Percentiles rank a stretch among this genome's conserved stretches.
phyloP scores from a whole-genome alignment of 306 rosid species.

The Vigna nakashimae region DNA sequence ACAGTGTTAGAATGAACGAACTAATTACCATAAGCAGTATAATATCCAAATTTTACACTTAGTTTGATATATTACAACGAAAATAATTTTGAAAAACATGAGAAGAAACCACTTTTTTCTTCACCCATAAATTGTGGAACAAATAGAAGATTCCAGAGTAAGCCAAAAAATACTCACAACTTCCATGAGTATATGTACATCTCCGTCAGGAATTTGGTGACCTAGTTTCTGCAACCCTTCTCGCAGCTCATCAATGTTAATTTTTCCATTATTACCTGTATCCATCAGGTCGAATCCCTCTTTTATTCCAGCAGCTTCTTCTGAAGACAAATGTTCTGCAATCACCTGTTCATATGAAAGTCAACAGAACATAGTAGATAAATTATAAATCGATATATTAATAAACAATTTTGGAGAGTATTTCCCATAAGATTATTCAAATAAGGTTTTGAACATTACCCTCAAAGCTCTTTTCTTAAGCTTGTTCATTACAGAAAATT shows the following conservation, averaged over 20 bases:
- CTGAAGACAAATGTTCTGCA: conserved; percentile 85
- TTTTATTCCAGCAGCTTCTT: conserved; percentile 89
- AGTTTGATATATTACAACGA: conserved; percentile 32
- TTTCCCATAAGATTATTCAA: conserved; percentile 21
- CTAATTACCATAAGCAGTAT: not conserved
- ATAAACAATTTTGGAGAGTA: conserved; percentile 26
- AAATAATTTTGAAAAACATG: not conserved
- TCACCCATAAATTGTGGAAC: conserved; percentile 14
- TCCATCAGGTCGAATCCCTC: conserved; percentile 86
- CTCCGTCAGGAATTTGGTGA: conserved; percentile 83
- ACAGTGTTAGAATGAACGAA: conserved; percentile 6
- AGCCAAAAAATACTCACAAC: conserved; percentile 67
- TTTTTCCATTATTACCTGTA: conserved; percentile 69
- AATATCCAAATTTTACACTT: conserved; percentile 8
- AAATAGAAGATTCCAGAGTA: conserved; percentile 27
- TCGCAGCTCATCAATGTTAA: conserved; percentile 76
- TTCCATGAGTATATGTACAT: conserved; percentile 84
- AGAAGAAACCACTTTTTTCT: conserved; percentile 18
- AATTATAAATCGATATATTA: not conserved
- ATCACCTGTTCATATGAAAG: conserved; percentile 67
- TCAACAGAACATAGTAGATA: conserved; percentile 32
- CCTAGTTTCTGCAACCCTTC: conserved; percentile 82
- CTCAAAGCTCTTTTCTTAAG: conserved; percentile 94
- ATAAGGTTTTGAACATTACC: conserved; percentile 60
- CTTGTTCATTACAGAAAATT: conserved; percentile 95